Evolutionary conservation across 352 stramenopile genomes (phyloP).

Genomic region (Pythium inflatum): DNA sequence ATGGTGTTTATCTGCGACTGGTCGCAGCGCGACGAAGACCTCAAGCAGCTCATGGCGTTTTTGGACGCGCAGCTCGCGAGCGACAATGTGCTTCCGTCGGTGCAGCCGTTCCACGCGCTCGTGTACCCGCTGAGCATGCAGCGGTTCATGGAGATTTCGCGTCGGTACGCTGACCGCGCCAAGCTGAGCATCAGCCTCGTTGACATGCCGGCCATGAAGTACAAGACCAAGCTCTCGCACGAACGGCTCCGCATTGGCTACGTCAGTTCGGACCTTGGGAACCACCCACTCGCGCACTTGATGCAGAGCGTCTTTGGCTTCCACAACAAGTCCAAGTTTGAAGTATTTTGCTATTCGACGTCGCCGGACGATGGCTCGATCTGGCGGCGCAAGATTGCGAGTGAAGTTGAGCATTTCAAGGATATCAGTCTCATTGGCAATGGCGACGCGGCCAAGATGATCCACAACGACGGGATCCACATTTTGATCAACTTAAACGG

Average conservation of each 20-base stretch:
- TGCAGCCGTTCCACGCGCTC: conserved; percentile 94
- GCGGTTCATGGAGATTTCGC: conserved; percentile 76
- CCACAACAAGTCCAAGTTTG: conserved; percentile 85
- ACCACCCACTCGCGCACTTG: conserved; percentile 91
- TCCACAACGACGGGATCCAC: conserved; percentile 87
- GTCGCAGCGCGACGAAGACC: conserved; percentile 77
- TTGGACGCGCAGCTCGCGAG: conserved; percentile 63
- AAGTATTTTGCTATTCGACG: conserved; percentile 92
- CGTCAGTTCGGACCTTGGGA: conserved; percentile 91
- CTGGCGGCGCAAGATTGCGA: conserved; percentile 82
- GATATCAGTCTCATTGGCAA: conserved; percentile 75
- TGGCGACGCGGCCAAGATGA: conserved; percentile 75
- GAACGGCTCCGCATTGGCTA: conserved; percentile 88
- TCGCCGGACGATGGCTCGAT: conserved; percentile 75
- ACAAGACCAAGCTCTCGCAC: conserved; percentile 63
- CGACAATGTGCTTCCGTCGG: conserved; percentile 74
- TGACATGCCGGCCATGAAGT: conserved; percentile 74
- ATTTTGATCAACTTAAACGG: conserved; percentile 94
- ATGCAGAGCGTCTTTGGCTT: conserved; percentile 92
- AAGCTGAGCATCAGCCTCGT: conserved; percentile 89
- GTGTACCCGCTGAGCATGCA: conserved; percentile 89
- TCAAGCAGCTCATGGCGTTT: conserved; percentile 67
- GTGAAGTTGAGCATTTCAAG: conserved; percentile 88
- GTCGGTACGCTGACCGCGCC: conserved; percentile 79
- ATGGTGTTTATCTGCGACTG: conserved; percentile 94